Conservation (phyloP, 805 yeast species). For the Maudiozyma saulgeensis region DNA sequence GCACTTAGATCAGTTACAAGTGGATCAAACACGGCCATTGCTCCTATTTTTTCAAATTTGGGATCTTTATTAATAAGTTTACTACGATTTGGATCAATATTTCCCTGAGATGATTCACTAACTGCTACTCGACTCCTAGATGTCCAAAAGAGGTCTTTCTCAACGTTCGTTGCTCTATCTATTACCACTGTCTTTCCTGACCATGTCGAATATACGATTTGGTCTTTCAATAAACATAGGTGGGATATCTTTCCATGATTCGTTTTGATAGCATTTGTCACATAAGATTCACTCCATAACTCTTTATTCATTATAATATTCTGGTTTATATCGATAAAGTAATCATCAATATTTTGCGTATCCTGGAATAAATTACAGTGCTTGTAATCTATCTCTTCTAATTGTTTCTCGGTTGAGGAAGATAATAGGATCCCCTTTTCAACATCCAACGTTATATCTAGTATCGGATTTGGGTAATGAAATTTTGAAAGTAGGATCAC, state of each 20-base stretch:
- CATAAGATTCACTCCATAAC: not conserved
- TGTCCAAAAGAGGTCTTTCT: slow-evolving; percentile 6
- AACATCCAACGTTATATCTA: slow-evolving; percentile 9
- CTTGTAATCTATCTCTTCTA: not conserved
- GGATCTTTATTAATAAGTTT: not conserved
- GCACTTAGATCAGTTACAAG: not conserved
- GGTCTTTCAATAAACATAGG: slow-evolving; percentile 5
- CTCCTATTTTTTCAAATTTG: slow-evolving; percentile 4
- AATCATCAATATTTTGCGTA: not conserved
- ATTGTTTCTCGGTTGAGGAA: slow-evolving; percentile 10
- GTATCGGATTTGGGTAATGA: slow-evolving; percentile 25
- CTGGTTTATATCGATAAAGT: not conserved
- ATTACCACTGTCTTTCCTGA: slow-evolving; percentile 14
- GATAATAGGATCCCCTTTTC: slow-evolving; percentile 10
- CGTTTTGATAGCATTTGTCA: not conserved
- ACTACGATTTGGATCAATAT: slow-evolving; percentile 4
- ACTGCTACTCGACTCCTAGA: slow-evolving; percentile 17
- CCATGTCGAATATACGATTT: slow-evolving; percentile 15
- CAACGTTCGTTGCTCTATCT: not conserved
- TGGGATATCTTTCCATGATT: slow-evolving; percentile 12
- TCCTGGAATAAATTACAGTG: not conserved
- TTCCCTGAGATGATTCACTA: slow-evolving; percentile 21
- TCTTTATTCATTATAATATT: not conserved
- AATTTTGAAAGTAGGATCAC: slow-evolving; percentile 1
- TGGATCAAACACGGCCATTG: slow-evolving; percentile 4